Percentiles rank a stretch among this genome's conserved stretches.
Evolutionary conservation across 495 filamentous ascomycete genomes (phyloP).

Genomic region (Lasiosphaeria hispida): DNA sequence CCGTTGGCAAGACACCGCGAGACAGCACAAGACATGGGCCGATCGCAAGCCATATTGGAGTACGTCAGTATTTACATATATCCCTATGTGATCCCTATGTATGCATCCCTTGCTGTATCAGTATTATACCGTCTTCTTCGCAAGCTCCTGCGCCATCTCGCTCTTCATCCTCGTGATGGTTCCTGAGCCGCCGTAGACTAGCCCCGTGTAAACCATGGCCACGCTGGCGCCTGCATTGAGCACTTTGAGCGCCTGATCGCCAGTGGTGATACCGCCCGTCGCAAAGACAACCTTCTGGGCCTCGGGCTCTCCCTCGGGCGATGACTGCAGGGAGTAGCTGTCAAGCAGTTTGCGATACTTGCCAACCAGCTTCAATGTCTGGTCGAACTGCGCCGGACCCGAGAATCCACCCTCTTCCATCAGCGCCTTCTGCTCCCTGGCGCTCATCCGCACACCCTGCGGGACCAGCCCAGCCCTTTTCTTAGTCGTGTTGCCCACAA

Average conservation of each 20-base stretch:
- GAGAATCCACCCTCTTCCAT: slow-evolving; percentile 85
- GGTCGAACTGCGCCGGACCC: slow-evolving; percentile 80
- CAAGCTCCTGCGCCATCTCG: slow-evolving; percentile 64
- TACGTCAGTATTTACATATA: neutral
- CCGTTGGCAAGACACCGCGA: too few species aligned
- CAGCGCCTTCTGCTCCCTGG: slow-evolving; percentile 63
- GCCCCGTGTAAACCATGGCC: slow-evolving; percentile 76
- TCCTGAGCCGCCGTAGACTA: slow-evolving; percentile 83
- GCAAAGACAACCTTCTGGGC: slow-evolving; percentile 84
- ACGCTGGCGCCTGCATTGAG: slow-evolving; percentile 83
- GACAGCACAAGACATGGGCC: too few species aligned
- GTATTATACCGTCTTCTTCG: slow-evolving; percentile 8
- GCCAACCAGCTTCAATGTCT: slow-evolving; percentile 70
- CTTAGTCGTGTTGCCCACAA: slow-evolving; percentile 98
- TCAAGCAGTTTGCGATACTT: slow-evolving; percentile 77
- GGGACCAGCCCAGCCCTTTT: slow-evolving; percentile 67
- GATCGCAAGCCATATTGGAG: too few species aligned
- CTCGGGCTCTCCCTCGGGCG: slow-evolving; percentile 16
- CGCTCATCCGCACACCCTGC: slow-evolving; percentile 57
- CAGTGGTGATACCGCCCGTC: slow-evolving; percentile 84
- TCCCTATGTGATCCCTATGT: neutral
- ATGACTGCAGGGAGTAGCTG: slow-evolving; percentile 33
- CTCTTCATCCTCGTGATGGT: slow-evolving; percentile 82
- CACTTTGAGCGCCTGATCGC: slow-evolving; percentile 72
- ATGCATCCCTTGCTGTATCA: slow-evolving; percentile 3